Base-by-base conservation (phyloP, 441 rosid genomes). In the Flueggea neowawraea region DNA sequence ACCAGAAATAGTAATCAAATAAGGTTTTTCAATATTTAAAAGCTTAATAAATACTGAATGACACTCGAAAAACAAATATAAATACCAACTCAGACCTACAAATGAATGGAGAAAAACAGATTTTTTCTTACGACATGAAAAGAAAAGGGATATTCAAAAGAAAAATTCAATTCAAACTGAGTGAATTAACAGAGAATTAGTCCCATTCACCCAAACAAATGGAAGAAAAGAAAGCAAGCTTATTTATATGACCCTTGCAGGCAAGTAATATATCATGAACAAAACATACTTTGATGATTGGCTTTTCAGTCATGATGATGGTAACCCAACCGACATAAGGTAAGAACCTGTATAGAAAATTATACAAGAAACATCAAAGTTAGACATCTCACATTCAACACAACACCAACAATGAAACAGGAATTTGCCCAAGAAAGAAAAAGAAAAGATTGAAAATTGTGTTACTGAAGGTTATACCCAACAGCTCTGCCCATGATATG, bases 291-390 rank as follows among this genome's bases (percentile, higher is more conserved):
- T 91, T 95, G 79, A 91, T 84, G 57, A 95, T 81, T 12, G 99
- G 98, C 69, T 89, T 82, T 61, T 95, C 97, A 0, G 97, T 88
- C 93, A 86, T 88, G 69, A 91, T 77, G 71, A 95, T 91, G 33
- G 97, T 91, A 64, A 89, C 92, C 95, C 96, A 95, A 50, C 98
- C 98, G 68, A 89, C 91, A 65, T 95, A 88, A 12, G 96, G 99
- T 72, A 91, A 77, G 74, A 89, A 82, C 73, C 96, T 90, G 85
- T 69, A 71, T 15, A 67, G 10, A 51, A 31, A 6, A 59, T n/a
- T 53, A 54, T 65, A n/a, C 6, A 39, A 47, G 52, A 4, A 22
- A 22, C 2, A 6, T 43, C 45, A 43, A 11, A 43, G 45, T 43
- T 2, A 22, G 2, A 22, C 2, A 22, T 22, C 28, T 22, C 28